Base-by-base conservation (phyloP, 495 filamentous ascomycete genomes). In the Barbatosphaeria neglecta region DNA sequence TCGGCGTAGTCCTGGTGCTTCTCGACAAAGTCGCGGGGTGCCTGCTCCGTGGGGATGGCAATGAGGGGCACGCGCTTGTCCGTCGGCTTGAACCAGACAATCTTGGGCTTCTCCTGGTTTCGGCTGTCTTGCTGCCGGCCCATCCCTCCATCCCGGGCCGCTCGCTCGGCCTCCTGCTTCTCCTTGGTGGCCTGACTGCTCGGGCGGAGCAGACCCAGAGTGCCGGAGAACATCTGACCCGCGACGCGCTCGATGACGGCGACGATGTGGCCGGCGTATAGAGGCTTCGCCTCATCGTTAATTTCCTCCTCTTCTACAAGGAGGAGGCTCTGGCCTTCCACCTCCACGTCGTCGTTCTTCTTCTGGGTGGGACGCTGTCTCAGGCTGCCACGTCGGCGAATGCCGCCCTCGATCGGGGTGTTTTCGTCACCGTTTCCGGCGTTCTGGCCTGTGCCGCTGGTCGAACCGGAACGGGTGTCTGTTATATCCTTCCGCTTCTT, bases 51-150 rank as follows among this genome's bases (percentile, higher is more conserved):
- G 9, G 92, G 92, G 50, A 98, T 98, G 33, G 92, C 92, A 62
- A 98, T 97, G 52, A 98, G 69, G 50, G 93, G 92, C 38, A 98
- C 92, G 56, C 92, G 86, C 75, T 98, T 98, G 51, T 98, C 92
- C 1, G 92, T 98, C 46, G 92, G 92, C 73, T 98, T 98, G 74
- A 98, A 98, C 92, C 92, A 98, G 25, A 98, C 92, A 67, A 98
- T 98, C 81, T 98, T 98, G 33, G 92, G 92, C 67, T 95, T 97
- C 45, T 98, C 93, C 62, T 88, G 89, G 47, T 88, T 81, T 41
- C 90, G 82, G 43, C 63, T 66, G 24, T 84, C 84, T 44, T 93
- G 83, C 37, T 80, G 77, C 44, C 90, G 87, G 44, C 80, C 77
- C 45, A 71, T 72, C 45, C 72, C 72, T 22, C 92, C 92, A 61